Conservation (phyloP, 352 stramenopile species). For the Phytopythium litorale region DNA sequence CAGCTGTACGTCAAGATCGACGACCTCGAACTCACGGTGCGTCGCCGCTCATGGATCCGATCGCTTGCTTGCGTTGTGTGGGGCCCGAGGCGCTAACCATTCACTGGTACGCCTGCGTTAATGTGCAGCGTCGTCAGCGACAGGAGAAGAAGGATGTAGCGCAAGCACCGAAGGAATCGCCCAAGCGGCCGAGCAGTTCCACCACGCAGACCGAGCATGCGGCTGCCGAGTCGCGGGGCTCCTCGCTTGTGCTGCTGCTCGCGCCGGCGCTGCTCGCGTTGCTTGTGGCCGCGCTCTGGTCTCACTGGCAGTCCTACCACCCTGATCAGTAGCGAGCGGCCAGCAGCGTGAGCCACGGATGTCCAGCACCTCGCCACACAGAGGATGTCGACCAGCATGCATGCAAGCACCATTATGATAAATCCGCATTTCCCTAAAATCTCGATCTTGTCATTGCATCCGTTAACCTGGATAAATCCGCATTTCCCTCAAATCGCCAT, state of each 20-base stretch:
- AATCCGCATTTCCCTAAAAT: neutral
- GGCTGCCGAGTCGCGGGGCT: constrained; percentile 6
- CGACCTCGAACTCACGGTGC: constrained; percentile 76
- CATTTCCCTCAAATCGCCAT: neutral
- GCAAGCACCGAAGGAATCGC: constrained; percentile 4
- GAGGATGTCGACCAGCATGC: too few relatives aligned
- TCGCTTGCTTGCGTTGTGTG: neutral
- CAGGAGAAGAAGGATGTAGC: constrained; percentile 33
- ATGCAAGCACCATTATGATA: too few relatives aligned
- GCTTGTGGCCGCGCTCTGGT: constrained; percentile 46
- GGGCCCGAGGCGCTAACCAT: neutral
- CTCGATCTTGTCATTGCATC: too few relatives aligned
- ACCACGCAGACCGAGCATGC: neutral
- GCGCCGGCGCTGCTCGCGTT: constrained; percentile 42
- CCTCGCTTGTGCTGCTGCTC: constrained; percentile 36
- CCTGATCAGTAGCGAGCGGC: neutral
- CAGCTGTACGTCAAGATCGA: constrained; percentile 75
- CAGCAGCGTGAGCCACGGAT: too few relatives aligned
- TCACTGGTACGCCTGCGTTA: neutral
- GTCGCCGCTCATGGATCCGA: neutral
- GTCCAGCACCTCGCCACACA: too few relatives aligned
- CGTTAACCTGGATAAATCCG: too few relatives aligned
- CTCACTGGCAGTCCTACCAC: constrained; percentile 25
- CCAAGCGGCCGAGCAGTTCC: neutral
- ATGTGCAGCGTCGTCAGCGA: constrained; percentile 34